Base-by-base conservation (phyloP, 2,329 filamentous ascomycete genomes). In the Trichoderma arundinaceum region DNA sequence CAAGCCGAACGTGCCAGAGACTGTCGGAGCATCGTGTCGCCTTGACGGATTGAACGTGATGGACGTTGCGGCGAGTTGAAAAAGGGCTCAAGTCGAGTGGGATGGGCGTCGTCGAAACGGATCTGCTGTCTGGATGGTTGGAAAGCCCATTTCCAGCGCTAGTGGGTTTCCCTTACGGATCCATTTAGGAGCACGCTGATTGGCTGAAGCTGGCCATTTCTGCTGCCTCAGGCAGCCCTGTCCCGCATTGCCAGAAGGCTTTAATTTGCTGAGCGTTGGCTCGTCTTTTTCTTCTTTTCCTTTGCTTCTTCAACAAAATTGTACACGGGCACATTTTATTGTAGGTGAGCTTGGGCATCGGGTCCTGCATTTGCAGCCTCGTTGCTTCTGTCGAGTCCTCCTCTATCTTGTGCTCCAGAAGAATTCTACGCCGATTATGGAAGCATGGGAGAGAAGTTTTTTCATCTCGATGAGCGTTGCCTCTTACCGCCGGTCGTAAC, bases 401-500 rank as follows among this genome's bases (percentile, higher is more conserved):
- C 87, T 89, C 88, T 90, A 90, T 90, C 86, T 86, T 88, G 85
- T 88, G 86, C 81, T 83, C 87, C 74, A 88, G 87, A 90, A 75
- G 44, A 57, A 60, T 74, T 77, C 74, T 76, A 87, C 86, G 84
- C 86, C 86, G 86, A 77, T 87, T 88, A 88, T 90, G 88, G 88
- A 90, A 88, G 86, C 86, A 86, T 84, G 85, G 81, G 81, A 90
- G 85, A 85, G 82, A 78, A 69, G 33, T 33, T 41, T 51, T 60
- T 76, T 76, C 77, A 77, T 79, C 82, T 87, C 83, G 72, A 82
- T 86, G 86, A 87, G 79, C 83, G 80, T 72, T 84, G 84, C 84
- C 84, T 88, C 87, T 90, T 90, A 90, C 88, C 87, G 88, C 85
- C 87, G 87, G 87, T 87, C 83, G 87, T 88, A 81, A 90, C 87